These are phyloP conservation scores for Stylosanthes scabra DNA, from an alignment of 331 rosid species.

Conservation along the genomic window DNA sequence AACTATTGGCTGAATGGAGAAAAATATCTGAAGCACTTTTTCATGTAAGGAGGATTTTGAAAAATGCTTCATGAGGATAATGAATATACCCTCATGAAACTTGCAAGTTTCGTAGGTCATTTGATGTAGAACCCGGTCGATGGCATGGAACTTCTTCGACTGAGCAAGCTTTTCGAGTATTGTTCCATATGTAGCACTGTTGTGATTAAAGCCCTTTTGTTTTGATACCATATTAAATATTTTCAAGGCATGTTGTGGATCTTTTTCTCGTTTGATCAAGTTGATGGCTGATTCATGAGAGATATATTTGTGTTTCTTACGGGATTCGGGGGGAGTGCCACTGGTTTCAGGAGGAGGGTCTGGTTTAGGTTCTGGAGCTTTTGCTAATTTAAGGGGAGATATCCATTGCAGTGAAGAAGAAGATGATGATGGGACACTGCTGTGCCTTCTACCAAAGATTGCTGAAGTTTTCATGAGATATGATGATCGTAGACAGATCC, in stretches of 20 bases:
- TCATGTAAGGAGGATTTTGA: constrained; percentile 67
- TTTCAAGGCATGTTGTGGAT: constrained; percentile 81
- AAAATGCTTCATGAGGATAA: constrained; percentile 83
- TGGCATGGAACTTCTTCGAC: constrained; percentile 68
- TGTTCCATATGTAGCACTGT: constrained; percentile 68
- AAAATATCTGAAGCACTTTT: constrained; percentile 68
- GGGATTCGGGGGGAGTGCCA: constrained; percentile 24
- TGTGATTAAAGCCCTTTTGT: constrained; percentile 85
- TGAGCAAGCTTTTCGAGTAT: constrained; percentile 79
- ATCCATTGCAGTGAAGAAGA: constrained; percentile 67
- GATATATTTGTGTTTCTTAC: constrained; percentile 55
- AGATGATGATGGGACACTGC: constrained; percentile 27
- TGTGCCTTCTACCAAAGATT: constrained; percentile 31
- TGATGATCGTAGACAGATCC: constrained; percentile 27
- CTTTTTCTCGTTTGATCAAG: constrained; percentile 75
- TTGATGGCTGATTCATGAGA: constrained; percentile 70
- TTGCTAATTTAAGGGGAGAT: constrained; percentile 64
- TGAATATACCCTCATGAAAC: constrained; percentile 79
- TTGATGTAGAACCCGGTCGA: constrained; percentile 70
- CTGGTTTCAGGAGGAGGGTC: constrained; percentile 56
- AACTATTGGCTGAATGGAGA: constrained; percentile 66
- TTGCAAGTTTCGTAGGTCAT: constrained; percentile 87
- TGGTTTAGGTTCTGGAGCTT: constrained; percentile 46
- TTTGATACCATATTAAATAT: constrained; percentile 74
- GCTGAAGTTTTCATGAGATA: constrained; percentile 50